Evolutionary conservation across 2,329 filamentous ascomycete genomes (phyloP).

Genomic region (Aspergillus quadricinctus): DNA sequence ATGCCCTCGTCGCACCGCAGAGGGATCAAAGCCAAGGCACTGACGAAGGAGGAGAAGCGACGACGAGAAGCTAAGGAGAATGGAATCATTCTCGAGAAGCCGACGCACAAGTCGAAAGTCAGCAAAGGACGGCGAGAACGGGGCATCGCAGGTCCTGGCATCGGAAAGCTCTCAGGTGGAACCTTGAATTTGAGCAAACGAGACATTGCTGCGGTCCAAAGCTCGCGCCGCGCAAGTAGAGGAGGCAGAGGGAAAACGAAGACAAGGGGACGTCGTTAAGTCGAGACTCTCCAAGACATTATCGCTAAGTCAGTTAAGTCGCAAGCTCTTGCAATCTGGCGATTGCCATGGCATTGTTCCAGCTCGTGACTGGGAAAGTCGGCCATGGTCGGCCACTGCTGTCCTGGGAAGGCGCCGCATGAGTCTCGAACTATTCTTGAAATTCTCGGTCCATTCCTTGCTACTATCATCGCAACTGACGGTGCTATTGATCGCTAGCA

Average conservation of each 20-base stretch:
- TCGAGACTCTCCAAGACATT: background rate
- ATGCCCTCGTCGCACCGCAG: conserved; percentile 87
- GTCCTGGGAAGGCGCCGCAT: background rate
- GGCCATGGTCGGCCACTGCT: background rate
- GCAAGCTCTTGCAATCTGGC: background rate
- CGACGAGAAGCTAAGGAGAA: conserved; percentile 81
- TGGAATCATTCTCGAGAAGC: conserved; percentile 76
- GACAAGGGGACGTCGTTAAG: conserved; percentile 30
- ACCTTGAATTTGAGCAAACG: conserved; percentile 72
- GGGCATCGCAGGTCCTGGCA: conserved; percentile 68
- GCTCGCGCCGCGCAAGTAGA: conserved; percentile 38
- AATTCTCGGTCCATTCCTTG: background rate
- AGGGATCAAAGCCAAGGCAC: conserved; percentile 71
- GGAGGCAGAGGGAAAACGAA: conserved; percentile 16
- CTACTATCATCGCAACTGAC: background rate
- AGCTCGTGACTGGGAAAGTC: background rate
- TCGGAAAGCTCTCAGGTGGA: conserved; percentile 76
- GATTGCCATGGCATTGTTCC: background rate
- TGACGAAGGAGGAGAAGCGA: conserved; percentile 63
- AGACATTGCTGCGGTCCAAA: conserved; percentile 70
- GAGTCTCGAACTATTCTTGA: background rate
- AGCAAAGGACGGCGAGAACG: conserved; percentile 49
- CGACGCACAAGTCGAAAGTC: conserved; percentile 32
- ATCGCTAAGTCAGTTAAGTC: background rate
- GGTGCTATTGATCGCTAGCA: background rate